These are phyloP conservation scores for Ascochyta rabiei DNA, from an alignment of 2,329 filamentous ascomycete species.

Conservation along the genomic window DNA sequence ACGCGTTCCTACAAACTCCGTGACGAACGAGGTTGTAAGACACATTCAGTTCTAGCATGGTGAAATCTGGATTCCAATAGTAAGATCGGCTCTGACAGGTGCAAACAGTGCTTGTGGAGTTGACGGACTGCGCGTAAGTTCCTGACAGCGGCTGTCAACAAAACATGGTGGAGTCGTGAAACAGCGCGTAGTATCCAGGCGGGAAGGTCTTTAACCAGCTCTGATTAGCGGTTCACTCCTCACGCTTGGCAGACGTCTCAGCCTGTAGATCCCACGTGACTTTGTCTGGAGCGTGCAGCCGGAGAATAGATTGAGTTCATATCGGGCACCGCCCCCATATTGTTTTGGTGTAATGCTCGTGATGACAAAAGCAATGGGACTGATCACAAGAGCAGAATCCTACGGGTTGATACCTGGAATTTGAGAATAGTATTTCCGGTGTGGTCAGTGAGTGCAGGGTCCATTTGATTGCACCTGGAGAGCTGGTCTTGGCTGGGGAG, in stretches of 20 bases:
- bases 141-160: background rate
- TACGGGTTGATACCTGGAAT: conserved; percentile 11
- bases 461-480: conserved; percentile 1
- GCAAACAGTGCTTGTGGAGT: background rate
- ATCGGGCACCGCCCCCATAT: background rate
- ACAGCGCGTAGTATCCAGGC: conserved; percentile 15
- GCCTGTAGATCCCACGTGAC: conserved; percentile 28
- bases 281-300: conserved; percentile 15
- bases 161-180: conserved; percentile 21
- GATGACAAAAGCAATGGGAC: background rate
- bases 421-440: background rate
- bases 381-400: background rate
- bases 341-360: background rate
- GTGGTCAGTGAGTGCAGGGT: conserved; percentile 1
- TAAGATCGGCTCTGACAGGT: background rate
- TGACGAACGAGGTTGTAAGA: background rate
- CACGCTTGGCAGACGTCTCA: conserved; percentile 22
- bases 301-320: conserved; percentile 29
- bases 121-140: background rate
- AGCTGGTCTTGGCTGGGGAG: background rate
- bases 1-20: conserved; percentile 2
- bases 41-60: background rate
- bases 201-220: background rate
- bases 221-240: conserved; percentile 32
- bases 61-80: background rate